A percentile compares a stretch with the other conserved stretches of the same genome.
Conservation (phyloP, 345 rosid species). For the Sisymbrium altissimum region DNA sequence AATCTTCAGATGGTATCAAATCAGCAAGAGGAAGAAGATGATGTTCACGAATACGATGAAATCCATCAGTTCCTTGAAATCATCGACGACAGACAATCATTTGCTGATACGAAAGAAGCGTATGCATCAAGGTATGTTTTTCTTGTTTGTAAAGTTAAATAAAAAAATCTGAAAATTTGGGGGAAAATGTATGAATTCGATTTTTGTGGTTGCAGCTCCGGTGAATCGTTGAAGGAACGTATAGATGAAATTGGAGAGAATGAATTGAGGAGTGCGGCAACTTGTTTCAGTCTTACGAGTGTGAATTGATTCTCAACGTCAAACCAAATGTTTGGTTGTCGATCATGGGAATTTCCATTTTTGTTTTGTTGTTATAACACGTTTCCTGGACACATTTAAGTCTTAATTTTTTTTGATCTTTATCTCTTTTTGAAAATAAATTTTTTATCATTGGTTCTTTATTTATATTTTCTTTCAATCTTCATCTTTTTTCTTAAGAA, state of each 20-base stretch:
- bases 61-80: conserved; percentile 72
- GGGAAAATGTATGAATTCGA: not conserved
- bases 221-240: conserved; percentile 55
- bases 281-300: conserved; percentile 46
- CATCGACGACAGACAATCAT: conserved; percentile 77
- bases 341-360: too few species aligned
- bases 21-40: conserved; percentile 33
- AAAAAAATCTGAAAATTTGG: not conserved
- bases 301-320: too few species aligned
- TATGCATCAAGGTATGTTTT: conserved; percentile 51
- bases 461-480: too few species aligned
- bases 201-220: conserved; percentile 48
- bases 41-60: conserved; percentile 61
- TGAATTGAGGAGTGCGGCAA: conserved; percentile 83
- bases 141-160: not conserved
- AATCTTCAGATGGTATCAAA: conserved; percentile 38
- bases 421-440: too few species aligned
- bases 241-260: conserved; percentile 53
- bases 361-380: too few species aligned
- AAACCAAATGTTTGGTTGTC: too few species aligned
- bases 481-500: too few species aligned
- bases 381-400: too few species aligned
- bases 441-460: too few species aligned
- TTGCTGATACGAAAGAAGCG: conserved; percentile 58
- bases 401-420: too few species aligned